phyloP scores from a whole-genome alignment of 495 filamentous ascomycete species.

The Darksidea phi region DNA sequence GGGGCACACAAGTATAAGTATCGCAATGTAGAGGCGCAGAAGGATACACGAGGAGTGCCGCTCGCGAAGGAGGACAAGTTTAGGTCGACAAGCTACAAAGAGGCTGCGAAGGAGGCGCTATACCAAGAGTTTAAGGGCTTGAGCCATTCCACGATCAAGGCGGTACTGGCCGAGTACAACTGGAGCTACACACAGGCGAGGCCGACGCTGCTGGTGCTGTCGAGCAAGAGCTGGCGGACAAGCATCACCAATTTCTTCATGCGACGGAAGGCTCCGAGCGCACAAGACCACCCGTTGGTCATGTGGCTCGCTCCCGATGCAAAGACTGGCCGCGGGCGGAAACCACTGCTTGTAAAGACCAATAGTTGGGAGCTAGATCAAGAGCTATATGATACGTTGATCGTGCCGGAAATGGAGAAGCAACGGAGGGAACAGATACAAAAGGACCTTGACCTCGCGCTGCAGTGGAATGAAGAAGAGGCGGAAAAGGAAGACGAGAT shows the following conservation, averaged over 20 bases:
- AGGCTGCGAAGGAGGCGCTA: conserved; percentile 60
- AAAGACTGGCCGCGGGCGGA: conserved; percentile 44
- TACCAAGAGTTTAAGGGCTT: conserved; percentile 81
- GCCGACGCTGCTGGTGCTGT: conserved; percentile 69
- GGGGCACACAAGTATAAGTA: conserved; percentile 41
- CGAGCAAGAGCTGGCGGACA: conserved; percentile 81
- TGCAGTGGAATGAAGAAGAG: conserved; percentile 69
- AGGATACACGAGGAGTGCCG: conserved; percentile 32
- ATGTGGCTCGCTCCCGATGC: conserved; percentile 58
- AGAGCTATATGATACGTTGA: conserved; percentile 69
- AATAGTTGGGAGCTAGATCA: conserved; percentile 74
- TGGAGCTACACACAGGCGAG: conserved; percentile 79
- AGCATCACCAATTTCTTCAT: conserved; percentile 72
- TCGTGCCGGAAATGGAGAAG: conserved; percentile 60
- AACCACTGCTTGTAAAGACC: conserved; percentile 66
- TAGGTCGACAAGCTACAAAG: conserved; percentile 68
- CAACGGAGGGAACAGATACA: conserved; percentile 57
- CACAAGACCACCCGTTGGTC: conserved; percentile 63
- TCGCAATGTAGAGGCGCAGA: conserved; percentile 20
- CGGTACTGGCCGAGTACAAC: conserved; percentile 87
- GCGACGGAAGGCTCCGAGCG: conserved; percentile 62
- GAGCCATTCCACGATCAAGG: conserved; percentile 75
- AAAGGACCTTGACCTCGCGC: conserved; percentile 63
- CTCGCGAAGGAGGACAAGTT: conserved; percentile 72
- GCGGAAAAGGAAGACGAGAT: conserved; percentile 68